Evolutionary conservation across 495 filamentous ascomycete genomes (phyloP).

Genomic region (Xylaria nigripes): DNA sequence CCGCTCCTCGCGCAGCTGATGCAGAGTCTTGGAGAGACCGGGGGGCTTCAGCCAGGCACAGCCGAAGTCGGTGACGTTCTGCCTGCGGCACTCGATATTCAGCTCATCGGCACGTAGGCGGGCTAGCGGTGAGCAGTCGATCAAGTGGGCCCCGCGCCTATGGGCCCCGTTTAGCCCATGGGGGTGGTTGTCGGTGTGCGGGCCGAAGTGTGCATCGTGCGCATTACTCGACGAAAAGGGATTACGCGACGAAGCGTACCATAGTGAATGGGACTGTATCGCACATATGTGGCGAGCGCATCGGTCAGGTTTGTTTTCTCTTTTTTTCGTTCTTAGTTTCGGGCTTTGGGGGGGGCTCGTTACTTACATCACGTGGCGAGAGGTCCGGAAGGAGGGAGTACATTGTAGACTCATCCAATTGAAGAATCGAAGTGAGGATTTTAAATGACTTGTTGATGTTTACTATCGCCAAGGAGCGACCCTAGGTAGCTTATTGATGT

Average conservation of each 20-base stretch:
- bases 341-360: conserved; percentile 11
- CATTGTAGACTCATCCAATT: conserved; percentile 36
- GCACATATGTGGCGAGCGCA: background rate
- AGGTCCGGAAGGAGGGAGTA: conserved; percentile 65
- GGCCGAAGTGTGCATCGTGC: conserved; percentile 22
- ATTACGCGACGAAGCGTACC: conserved; percentile 54
- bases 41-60: conserved; percentile 72
- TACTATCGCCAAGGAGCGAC: no score
- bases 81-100: conserved; percentile 56
- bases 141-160: conserved; percentile 19
- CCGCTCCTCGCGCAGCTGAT: conserved; percentile 68
- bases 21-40: conserved; percentile 65
- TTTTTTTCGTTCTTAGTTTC: background rate
- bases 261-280: conserved; percentile 58
- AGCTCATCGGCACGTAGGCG: conserved; percentile 61
- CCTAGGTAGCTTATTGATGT: background rate
- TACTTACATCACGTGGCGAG: conserved; percentile 60
- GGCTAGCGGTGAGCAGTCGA: conserved; percentile 47
- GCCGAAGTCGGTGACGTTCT: conserved; percentile 66
- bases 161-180: conserved; percentile 14
- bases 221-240: conserved; percentile 23
- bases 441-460: background rate
- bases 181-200: conserved; percentile 14
- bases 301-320: conserved; percentile 4
- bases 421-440: no score